Conservation (phyloP, 257 asterid species). For the Petunia axillaris region DNA sequence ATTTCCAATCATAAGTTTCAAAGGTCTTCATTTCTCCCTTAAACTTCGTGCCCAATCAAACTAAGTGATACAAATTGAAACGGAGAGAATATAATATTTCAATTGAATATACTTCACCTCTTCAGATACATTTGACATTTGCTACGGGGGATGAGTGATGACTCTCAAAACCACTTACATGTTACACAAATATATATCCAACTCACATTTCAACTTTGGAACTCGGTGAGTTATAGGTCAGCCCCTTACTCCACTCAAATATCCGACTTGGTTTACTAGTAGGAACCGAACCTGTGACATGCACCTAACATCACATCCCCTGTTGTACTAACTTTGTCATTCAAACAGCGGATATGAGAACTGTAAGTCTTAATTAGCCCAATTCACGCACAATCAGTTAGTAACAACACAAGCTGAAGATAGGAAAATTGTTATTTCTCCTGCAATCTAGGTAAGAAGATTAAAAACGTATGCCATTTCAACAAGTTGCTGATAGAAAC, state of each 20-base stretch:
- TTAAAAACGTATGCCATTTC: not conserved
- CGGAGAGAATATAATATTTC: not conserved
- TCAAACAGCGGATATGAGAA: not conserved
- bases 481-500: conserved; percentile 5
- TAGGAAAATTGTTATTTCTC: not conserved
- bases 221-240: no score
- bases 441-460: conserved; percentile 4
- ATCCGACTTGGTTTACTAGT: no score
- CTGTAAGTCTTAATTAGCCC: not conserved
- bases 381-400: not conserved
- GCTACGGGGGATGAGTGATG: not conserved
- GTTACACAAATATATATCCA: not conserved
- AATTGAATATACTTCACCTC: no score
- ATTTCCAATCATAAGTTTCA: no score
- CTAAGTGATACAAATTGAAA: no score
- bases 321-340: no score
- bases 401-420: not conserved
- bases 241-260: no score
- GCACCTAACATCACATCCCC: no score
- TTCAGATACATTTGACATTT: not conserved
- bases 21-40: no score
- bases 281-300: no score
- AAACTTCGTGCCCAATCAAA: no score
- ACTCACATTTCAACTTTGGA: not conserved
- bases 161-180: not conserved